A percentile compares a stretch with the other conserved stretches of the same genome.
phyloP scores from a whole-genome alignment of 495 filamentous ascomycete species.

The Penicillium parvum region DNA sequence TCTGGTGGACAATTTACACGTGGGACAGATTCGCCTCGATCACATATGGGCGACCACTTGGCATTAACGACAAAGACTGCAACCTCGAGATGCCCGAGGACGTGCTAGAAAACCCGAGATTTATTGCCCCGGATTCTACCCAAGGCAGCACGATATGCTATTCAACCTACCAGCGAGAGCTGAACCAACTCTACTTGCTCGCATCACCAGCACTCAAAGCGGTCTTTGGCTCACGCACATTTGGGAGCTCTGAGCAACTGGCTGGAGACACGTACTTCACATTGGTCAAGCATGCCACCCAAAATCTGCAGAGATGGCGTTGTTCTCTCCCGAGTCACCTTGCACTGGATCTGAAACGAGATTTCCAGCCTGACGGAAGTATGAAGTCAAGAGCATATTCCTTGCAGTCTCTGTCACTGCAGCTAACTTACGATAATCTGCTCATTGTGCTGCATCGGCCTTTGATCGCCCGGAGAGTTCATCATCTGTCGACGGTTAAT shows the following conservation, averaged over 20 bases:
- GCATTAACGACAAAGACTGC: conserved; percentile 35
- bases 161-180: conserved; percentile 29
- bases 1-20: conserved; percentile 39
- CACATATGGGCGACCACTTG: conserved; percentile 30
- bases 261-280: conserved; percentile 17
- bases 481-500: conserved; percentile 15
- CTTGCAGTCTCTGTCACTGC: conserved; percentile 27
- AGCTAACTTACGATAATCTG: conserved; percentile 33
- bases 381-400: conserved; percentile 19
- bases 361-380: conserved; percentile 13
- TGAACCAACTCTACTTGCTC: conserved; percentile 32
- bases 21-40: conserved; percentile 36
- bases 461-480: conserved; percentile 24
- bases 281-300: conserved; percentile 17
- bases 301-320: conserved; percentile 24
- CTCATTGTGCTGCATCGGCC: conserved; percentile 33
- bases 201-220: conserved; percentile 26
- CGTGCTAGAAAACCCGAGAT: conserved; percentile 20
- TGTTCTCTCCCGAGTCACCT: conserved; percentile 19
- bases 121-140: conserved; percentile 4
- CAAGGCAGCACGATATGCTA: conserved; percentile 17
- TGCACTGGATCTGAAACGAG: conserved; percentile 17
- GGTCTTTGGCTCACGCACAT: conserved; percentile 28
- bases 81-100: conserved; percentile 31
- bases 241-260: conserved; percentile 12